Evolutionary conservation across 2,329 filamentous ascomycete species (phyloP).

Genomic region (Calonectria naviculata): DNA sequence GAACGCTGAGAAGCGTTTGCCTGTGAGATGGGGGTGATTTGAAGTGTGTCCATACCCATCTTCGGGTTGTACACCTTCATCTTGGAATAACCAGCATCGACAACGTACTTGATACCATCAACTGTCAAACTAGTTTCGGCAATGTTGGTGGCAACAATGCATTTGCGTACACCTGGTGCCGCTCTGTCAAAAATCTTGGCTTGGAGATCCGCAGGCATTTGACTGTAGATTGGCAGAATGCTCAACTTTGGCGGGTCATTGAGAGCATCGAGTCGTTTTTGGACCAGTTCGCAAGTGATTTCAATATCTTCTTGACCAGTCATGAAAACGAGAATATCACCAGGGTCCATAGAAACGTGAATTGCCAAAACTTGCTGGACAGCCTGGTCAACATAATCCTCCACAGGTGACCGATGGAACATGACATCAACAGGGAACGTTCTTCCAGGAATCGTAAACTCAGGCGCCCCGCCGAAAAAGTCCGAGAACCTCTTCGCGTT

Average conservation of each 20-base stretch:
- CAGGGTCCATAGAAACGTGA: slow-evolving; percentile 91
- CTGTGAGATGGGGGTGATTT: slow-evolving; percentile 97
- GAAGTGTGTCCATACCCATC: slow-evolving; percentile 99
- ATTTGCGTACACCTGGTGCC: slow-evolving; percentile 90
- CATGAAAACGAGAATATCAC: slow-evolving; percentile 99
- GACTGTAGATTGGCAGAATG: slow-evolving; percentile 97
- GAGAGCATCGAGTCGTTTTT: slow-evolving; percentile 85
- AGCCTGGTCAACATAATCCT: slow-evolving; percentile 97
- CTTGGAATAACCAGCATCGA: slow-evolving; percentile 96
- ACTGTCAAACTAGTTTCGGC: slow-evolving; percentile 98
- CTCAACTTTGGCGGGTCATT: slow-evolving; percentile 96
- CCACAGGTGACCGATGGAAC: slow-evolving; percentile 93
- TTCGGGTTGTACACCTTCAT: slow-evolving; percentile 98
- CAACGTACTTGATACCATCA: slow-evolving; percentile 99
- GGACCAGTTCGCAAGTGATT: slow-evolving; percentile 91
- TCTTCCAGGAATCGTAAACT: slow-evolving; percentile 94
- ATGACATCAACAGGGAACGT: slow-evolving; percentile 98
- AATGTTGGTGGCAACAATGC: slow-evolving; percentile 98
- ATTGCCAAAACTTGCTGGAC: slow-evolving; percentile 97
- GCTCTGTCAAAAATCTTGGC: slow-evolving; percentile 98
- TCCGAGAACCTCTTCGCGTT: slow-evolving; percentile 96
- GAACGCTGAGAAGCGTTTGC: slow-evolving; percentile 95
- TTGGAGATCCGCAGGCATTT: slow-evolving; percentile 98
- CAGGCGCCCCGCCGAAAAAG: slow-evolving; percentile 95
- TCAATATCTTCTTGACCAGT: slow-evolving; percentile 99